Evolutionary conservation across 371 early-diverging fungal species (phyloP).

Genomic region (Syncephalastrum racemosum): DNA sequence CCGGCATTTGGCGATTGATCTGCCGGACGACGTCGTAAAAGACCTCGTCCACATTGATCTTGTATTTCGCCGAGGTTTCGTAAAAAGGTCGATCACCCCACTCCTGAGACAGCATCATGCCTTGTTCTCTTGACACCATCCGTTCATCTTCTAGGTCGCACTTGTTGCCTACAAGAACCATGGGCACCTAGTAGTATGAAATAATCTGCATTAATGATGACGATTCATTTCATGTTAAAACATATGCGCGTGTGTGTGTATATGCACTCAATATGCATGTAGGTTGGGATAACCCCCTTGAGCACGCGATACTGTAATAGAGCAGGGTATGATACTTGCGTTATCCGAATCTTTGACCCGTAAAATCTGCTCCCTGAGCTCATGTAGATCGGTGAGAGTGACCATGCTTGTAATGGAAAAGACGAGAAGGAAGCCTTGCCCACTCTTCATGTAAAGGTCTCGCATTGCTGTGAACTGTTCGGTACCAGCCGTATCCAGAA

Average conservation of each 20-base stretch:
- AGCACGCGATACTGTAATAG: too few relatives aligned
- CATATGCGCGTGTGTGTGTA: not conserved
- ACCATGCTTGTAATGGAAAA: constrained; percentile 83
- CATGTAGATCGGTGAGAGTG: constrained; percentile 79
- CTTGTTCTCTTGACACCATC: constrained; percentile 69
- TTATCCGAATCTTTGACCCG: constrained; percentile 81
- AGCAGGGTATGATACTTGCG: constrained; percentile 42
- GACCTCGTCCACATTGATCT: constrained; percentile 82
- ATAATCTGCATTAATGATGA: not conserved
- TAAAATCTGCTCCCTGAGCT: constrained; percentile 77
- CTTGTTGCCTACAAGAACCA: constrained; percentile 87
- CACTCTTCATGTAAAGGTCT: constrained; percentile 90
- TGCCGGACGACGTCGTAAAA: constrained; percentile 63
- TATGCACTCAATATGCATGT: constrained; percentile 2
- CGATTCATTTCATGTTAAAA: too few relatives aligned
- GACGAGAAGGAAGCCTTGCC: constrained; percentile 87
- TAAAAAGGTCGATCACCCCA: constrained; percentile 79
- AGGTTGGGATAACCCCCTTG: too few relatives aligned
- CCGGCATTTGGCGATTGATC: constrained; percentile 50
- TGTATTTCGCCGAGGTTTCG: constrained; percentile 84
- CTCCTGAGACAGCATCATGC: constrained; percentile 57
- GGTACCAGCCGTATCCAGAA: constrained; percentile 86
- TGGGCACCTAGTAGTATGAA: constrained; percentile 73
- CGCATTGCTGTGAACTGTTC: constrained; percentile 93
- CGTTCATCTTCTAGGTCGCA: constrained; percentile 84